Percentiles rank a stretch among this genome's conserved stretches.
Evolutionary conservation across 306 rosid species (phyloP).

Genomic region (Quercus mongolica): DNA sequence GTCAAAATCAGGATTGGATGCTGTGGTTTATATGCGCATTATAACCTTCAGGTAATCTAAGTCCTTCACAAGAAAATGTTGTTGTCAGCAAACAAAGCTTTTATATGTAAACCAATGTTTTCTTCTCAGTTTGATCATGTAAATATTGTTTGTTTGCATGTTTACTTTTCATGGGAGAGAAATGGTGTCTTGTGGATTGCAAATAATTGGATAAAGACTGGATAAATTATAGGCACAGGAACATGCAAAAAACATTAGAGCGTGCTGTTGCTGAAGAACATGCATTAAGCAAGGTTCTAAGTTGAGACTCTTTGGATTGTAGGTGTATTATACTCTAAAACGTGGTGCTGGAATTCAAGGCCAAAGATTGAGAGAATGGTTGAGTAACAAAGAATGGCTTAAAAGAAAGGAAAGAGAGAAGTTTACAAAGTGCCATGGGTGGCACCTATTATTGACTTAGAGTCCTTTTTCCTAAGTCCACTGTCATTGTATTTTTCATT

Average conservation of each 20-base stretch:
- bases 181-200: background rate
- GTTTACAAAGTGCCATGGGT: background rate
- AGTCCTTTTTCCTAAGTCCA: background rate
- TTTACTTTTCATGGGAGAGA: background rate
- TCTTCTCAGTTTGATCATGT: background rate
- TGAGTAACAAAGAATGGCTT: background rate
- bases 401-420: background rate
- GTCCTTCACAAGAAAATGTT: slow-evolving; percentile 6
- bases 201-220: background rate
- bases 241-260: background rate
- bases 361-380: background rate
- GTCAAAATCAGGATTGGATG: slow-evolving; percentile 67
- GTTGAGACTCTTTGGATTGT: background rate
- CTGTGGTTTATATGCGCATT: slow-evolving; percentile 71
- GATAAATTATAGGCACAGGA: background rate
- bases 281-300: background rate
- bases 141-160: background rate
- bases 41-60: slow-evolving; percentile 65
- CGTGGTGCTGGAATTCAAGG: too few species aligned
- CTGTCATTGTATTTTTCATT: background rate
- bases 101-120: background rate
- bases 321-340: background rate
- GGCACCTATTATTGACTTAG: background rate
- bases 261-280: background rate
- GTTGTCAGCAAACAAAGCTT: background rate